Base-by-base conservation (phyloP, 805 yeast species). In the baker's yeast (Saccharomyces cerevisiae) region DNA sequence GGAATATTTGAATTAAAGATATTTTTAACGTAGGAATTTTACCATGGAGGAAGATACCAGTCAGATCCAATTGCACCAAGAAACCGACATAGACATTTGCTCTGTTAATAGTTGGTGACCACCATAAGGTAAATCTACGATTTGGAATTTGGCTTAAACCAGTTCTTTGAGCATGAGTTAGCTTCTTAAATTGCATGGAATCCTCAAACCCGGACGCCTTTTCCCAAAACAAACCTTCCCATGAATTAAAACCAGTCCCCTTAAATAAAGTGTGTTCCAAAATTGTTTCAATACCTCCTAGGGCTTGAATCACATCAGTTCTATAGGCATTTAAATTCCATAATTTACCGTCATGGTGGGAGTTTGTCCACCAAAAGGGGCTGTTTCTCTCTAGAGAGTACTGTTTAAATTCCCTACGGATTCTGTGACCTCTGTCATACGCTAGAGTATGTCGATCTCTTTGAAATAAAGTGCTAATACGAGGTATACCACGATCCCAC, bases 171-270 rank as follows among this genome's bases (percentile, higher is more conserved):
- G 99, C 99, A 71, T 92, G 92, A 1, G 99, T 94, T 61, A 94
- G 78, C 67, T 92, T 94, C 70, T 91, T 90, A 71, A 90, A 88
- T 68, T 91, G 92, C 80, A 94, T 79, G 0, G 96, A 87, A 64
- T 94, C 99, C 70, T 94, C 99, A 68, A 91, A 94, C 0, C 99
- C 99, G 28, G 96, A 84, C 0, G 96, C 96, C 67, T 91, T 91
- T 66, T 94, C 99, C 99, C 99, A 94, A 70, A 94, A 94, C 27
- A 94, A 74, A 4, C 99, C 98, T 73, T 94, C 99, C 99, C 99
- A 94, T 8, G 95, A 87, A 61, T 87, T 96, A 66, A 94, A 94
- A 0, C 99, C 99, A 1, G 99, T 94, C 11, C 96, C 99, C 67
- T 87, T 89, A 75, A 94, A 94, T 48, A 94, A 71, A 0, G 98